A percentile compares a stretch with the other conserved stretches of the same genome.
These are phyloP conservation scores for Phoma sp. DNA, from an alignment of 2,329 filamentous ascomycete genomes.

Conservation along the genomic window DNA sequence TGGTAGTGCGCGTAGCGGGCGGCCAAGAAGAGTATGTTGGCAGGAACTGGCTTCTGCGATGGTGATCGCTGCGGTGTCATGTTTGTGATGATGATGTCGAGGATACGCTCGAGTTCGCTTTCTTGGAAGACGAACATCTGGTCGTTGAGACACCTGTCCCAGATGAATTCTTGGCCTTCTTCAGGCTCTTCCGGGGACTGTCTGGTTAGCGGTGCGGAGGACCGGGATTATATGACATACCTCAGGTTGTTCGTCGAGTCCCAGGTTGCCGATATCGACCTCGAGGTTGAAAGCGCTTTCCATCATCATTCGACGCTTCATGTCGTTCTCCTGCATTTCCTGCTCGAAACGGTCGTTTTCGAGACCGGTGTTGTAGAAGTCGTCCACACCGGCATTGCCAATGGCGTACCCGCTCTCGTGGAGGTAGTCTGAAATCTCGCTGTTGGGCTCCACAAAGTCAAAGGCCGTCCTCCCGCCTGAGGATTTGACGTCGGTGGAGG, in stretches of 20 bases:
- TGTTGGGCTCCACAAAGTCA: slow-evolving; percentile 93
- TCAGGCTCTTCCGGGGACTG: slow-evolving; percentile 75
- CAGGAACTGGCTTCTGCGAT: slow-evolving; percentile 96
- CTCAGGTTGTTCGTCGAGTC: slow-evolving; percentile 94
- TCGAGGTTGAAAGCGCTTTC: slow-evolving; percentile 97
- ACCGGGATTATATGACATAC: no score
- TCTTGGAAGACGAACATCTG: slow-evolving; percentile 99
- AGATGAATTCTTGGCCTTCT: slow-evolving; percentile 93
- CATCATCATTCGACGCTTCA: slow-evolving; percentile 98
- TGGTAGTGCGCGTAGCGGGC: slow-evolving; percentile 97
- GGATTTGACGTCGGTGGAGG: slow-evolving; percentile 94
- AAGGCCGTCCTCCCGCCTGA: slow-evolving; percentile 92
- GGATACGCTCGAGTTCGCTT: slow-evolving; percentile 85
- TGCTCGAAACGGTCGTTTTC: slow-evolving; percentile 95
- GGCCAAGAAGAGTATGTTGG: slow-evolving; percentile 95
- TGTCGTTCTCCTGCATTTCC: slow-evolving; percentile 94
- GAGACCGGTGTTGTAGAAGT: slow-evolving; percentile 94
- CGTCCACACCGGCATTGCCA: slow-evolving; percentile 81
- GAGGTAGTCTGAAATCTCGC: slow-evolving; percentile 94
- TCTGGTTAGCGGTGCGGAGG: no score
- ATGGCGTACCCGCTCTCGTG: slow-evolving; percentile 94
- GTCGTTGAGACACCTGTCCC: slow-evolving; percentile 91
- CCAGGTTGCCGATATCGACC: slow-evolving; percentile 93
- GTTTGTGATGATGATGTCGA: slow-evolving; percentile 95
- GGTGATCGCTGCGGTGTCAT: slow-evolving; percentile 97